Evolutionary conservation across 1,139 yeast genomes (phyloP), one percentile per base, ranked within the genome.

Genomic region (Suhomyces bribrorum): DNA sequence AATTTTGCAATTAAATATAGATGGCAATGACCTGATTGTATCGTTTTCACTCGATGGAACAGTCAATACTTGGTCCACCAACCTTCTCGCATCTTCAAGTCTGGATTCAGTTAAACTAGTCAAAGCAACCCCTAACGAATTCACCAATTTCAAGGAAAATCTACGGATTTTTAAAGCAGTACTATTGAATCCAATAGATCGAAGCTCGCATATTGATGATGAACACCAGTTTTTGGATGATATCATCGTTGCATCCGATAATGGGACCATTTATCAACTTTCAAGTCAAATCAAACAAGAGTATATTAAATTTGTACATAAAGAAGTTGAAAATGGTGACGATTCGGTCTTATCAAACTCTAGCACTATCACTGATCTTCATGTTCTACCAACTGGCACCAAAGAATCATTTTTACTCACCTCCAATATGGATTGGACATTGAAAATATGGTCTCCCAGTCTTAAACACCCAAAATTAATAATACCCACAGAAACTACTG

Each of bases 261-360:
- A 67, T 40, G 83, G 84, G 0, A 50, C 54, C n/a, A 57, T 77
- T 20, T 72, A 72, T 47, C 66, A 64, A 29, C 59, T 79, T 16
- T 43, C 49, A 4, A 59, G 58, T 32, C 50, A 53, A 36, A 38
- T 44, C 11, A 55, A 53, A 53, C 62, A 45, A 47, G 69, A 47
- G 50, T 62, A 48, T 62, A 62, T 50, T 5, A 41, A 61, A 53
- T 32, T 63, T 61, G 26, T 61, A 17, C 29, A 31, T 24, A 14
- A 29, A 9, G 13, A n/a, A 8, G 25, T 28, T 2, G 18, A 11
- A 11, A 7, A 8, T 5, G 42, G 41, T 5, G 36, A 28, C 7
- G 41, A 37, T 11, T 48, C 44, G 23, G 46, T 47, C 20, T 22
- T 26, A 7, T 11, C 9, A 8, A 27, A 26, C 8, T 32, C 39